Evolutionary conservation across 768 basidiomycete species (phyloP), one percentile per base, ranked within the genome.

Genomic region (Podaxis mareebaensis): DNA sequence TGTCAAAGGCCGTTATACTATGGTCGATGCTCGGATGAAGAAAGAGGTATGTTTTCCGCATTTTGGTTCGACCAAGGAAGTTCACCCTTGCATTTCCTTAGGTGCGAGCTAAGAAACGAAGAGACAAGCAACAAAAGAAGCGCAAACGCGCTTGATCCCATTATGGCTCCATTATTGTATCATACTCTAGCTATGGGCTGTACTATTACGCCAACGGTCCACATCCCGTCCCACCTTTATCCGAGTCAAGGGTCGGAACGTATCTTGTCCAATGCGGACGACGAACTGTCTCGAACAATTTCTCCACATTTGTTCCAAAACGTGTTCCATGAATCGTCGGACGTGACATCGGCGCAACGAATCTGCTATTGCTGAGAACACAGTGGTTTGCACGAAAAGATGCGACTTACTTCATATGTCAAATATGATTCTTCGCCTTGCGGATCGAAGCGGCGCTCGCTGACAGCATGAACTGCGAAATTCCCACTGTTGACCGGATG

Each of bases 21-120:
- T 97, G 93, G 94, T 96, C 0, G 96, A 97, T 75, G 78, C 93
- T 3, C 81, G 96, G 67, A 95, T 95, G 91, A 92, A 84, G 75
- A 97, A 96, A 84, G 93, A 95, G 85, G 92, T 91, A 48, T 39
- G 83, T 74, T 51, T 30, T 17, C 8, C 3, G 8, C 66, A 52
- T 46, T 5, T 53, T 59, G 48, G 56, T 40, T 20, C 51, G 24
- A 6, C 12, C 42, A 13, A 22, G 28, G 42, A 3, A 61, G 13
- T 51, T 57, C 11, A 59, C 44, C 39, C 10, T 33, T 33, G 8
- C 20, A 24, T 36, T 20, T 24, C 58, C 42, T 64, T 67, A 96
- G 92, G 75, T 92, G n/a, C 87, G 93, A 33, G 93, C 93, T 3
- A 83, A 86, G 73, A 96, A 92, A 77, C 83, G 91, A 56, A 85